Percentiles rank a stretch among this genome's conserved stretches.
Evolutionary conservation across 1,139 yeast species (phyloP).

Genomic region (Lodderomyces jiufengensis): DNA sequence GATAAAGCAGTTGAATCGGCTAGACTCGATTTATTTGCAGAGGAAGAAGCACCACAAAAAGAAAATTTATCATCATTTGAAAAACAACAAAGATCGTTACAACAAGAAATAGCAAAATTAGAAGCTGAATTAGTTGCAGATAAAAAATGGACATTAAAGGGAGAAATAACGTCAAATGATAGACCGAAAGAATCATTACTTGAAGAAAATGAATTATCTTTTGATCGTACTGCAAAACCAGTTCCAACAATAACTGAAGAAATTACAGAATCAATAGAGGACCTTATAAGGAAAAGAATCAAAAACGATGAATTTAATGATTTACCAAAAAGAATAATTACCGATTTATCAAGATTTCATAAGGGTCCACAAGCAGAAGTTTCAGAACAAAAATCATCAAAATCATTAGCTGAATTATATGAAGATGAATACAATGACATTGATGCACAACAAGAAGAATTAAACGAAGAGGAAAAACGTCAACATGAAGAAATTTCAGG

Average conservation of each 20-base stretch:
- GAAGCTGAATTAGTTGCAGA: slow-evolving; percentile 88
- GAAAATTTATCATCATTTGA: slow-evolving; percentile 70
- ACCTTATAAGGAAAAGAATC: slow-evolving; percentile 79
- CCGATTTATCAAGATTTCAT: slow-evolving; percentile 60
- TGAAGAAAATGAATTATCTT: slow-evolving; percentile 42
- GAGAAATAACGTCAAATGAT: slow-evolving; percentile 80
- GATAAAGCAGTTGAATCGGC: slow-evolving; percentile 55
- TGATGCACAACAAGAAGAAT: slow-evolving; percentile 38
- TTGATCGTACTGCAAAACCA: slow-evolving; percentile 45
- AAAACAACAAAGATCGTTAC: slow-evolving; percentile 74
- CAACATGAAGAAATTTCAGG: slow-evolving; percentile 78
- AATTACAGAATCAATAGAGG: slow-evolving; percentile 81
- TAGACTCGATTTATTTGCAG: slow-evolving; percentile 60
- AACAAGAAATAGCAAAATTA: slow-evolving; percentile 69
- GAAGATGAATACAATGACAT: slow-evolving; percentile 73
- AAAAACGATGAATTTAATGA: slow-evolving; percentile 78
- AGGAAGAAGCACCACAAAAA: slow-evolving; percentile 33
- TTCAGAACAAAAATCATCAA: slow-evolving; percentile 78
- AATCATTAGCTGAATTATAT: slow-evolving; percentile 87
- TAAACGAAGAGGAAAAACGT: slow-evolving; percentile 59
- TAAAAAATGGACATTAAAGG: slow-evolving; percentile 91
- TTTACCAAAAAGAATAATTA: slow-evolving; percentile 65
- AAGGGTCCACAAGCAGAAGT: slow-evolving; percentile 55
- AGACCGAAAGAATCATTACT: slow-evolving; percentile 80
- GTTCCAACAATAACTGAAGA: slow-evolving; percentile 93